These are phyloP conservation scores for Claviceps pusilla DNA, from an alignment of 2,329 filamentous ascomycete species.

Conservation along the genomic window DNA sequence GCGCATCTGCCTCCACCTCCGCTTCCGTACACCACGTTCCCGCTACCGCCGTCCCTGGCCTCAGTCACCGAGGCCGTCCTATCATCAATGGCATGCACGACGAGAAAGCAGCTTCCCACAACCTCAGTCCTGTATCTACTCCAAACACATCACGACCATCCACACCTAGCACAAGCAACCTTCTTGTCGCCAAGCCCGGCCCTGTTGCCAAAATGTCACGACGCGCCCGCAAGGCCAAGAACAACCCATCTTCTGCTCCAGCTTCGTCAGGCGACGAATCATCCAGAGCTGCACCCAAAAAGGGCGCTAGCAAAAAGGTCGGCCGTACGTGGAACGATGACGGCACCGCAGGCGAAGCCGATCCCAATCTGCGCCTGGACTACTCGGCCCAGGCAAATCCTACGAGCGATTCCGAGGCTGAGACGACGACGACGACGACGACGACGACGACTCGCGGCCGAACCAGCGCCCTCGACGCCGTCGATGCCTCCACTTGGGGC, in stretches of 20 bases:
- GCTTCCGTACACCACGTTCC: slow-evolving; percentile 7
- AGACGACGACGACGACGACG: slow-evolving; percentile 27
- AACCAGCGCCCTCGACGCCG: slow-evolving; percentile 50
- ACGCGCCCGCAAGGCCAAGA: slow-evolving; percentile 55
- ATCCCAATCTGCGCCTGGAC: slow-evolving; percentile 58
- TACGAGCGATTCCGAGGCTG: slow-evolving; percentile 36
- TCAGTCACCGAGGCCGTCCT: slow-evolving; percentile 25
- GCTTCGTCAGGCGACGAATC: slow-evolving; percentile 76
- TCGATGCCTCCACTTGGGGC: slow-evolving; percentile 73
- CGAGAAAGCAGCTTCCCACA: slow-evolving; percentile 35
- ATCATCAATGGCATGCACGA: slow-evolving; percentile 21
- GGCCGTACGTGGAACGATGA: slow-evolving; percentile 87
- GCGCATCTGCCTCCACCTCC: slow-evolving; percentile 13
- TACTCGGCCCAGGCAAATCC: slow-evolving; percentile 58
- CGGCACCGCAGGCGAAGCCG: slow-evolving; percentile 72
- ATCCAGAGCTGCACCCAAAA: slow-evolving; percentile 33
- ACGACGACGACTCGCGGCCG: slow-evolving; percentile 25
- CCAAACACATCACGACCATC: slow-evolving; percentile 66
- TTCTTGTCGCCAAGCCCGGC: slow-evolving; percentile 55
- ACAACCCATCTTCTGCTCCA: slow-evolving; percentile 40
- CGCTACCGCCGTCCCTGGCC: slow-evolving; percentile 18
- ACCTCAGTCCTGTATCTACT: slow-evolving; percentile 54
- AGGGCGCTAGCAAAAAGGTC: slow-evolving; percentile 49
- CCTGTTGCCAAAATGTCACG: slow-evolving; percentile 66
- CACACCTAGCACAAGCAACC: slow-evolving; percentile 52